Evolutionary conservation across 805 yeast species (phyloP).

Genomic region (Starmerella riodocensis): DNA sequence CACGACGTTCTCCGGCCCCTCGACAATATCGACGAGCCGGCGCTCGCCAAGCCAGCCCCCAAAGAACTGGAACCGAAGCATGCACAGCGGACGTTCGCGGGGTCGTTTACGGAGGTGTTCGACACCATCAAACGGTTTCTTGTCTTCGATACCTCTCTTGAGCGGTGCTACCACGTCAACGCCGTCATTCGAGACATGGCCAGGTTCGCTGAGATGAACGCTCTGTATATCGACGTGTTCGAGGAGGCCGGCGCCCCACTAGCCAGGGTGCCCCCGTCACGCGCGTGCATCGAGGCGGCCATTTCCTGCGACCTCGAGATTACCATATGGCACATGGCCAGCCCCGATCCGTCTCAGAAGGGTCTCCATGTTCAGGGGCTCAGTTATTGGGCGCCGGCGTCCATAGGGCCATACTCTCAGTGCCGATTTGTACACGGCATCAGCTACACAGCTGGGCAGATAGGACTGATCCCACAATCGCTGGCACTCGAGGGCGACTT

Average conservation of each 20-base stretch:
- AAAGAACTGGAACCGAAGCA: background rate
- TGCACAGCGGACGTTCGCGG: background rate
- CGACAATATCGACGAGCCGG: background rate
- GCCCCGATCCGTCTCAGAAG: slow-evolving; percentile 11
- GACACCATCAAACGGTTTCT: background rate
- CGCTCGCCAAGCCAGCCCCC: background rate
- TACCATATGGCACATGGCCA: slow-evolving; percentile 38
- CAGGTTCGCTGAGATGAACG: slow-evolving; percentile 48
- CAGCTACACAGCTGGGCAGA: slow-evolving; percentile 76
- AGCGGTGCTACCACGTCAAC: slow-evolving; percentile 8
- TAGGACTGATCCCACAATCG: slow-evolving; percentile 62
- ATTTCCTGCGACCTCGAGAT: slow-evolving; percentile 40
- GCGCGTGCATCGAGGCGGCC: slow-evolving; percentile 64
- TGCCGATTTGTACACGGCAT: slow-evolving; percentile 42
- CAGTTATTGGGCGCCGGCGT: slow-evolving; percentile 97
- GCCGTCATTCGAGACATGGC: slow-evolving; percentile 47
- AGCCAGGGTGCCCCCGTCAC: slow-evolving; percentile 58
- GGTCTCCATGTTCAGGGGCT: slow-evolving; percentile 88
- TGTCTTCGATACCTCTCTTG: background rate
- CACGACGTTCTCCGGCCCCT: background rate
- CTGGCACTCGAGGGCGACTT: slow-evolving; percentile 38
- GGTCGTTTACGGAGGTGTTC: background rate
- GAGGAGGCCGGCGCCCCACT: slow-evolving; percentile 28
- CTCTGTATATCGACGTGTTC: slow-evolving; percentile 46
- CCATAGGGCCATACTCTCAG: slow-evolving; percentile 96